These are phyloP conservation scores for Acanthamoeba culbertsoni DNA, from an alignment of 208 protist species.

Conservation along the genomic window DNA sequence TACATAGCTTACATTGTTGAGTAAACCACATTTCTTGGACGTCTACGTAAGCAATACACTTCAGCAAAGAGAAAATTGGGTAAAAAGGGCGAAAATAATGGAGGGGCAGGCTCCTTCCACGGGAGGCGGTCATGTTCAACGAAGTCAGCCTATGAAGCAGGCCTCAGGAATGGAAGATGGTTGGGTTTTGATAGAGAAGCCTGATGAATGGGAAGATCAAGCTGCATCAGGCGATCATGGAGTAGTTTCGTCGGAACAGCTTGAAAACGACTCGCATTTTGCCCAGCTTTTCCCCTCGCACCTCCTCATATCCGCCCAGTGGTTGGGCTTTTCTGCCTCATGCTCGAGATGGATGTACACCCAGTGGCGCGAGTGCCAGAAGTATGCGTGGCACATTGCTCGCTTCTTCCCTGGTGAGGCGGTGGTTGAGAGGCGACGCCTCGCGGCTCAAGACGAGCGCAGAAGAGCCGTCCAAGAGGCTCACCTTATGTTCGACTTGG, in stretches of 20 bases:
- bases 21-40: background rate
- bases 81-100: background rate
- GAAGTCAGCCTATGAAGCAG: background rate
- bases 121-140: too few species aligned
- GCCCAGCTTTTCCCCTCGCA: background rate
- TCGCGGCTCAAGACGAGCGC: background rate
- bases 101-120: background rate
- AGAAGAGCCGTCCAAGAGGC: background rate
- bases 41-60: background rate
- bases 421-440: background rate
- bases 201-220: background rate
- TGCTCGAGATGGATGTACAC: background rate
- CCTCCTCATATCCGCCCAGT: background rate
- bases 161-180: background rate
- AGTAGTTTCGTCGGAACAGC: background rate
- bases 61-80: background rate
- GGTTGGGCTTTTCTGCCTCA: background rate
- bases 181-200: background rate
- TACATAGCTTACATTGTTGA: background rate
- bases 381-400: background rate
- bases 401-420: conserved; percentile 5
- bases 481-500: background rate
- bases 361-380: background rate
- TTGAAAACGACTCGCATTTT: background rate
- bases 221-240: background rate